A percentile compares a stretch with the other conserved stretches of the same genome.
These are phyloP conservation scores for Gossypium schwendimanii DNA, from an alignment of 441 rosid genomes.

Conservation along the genomic window DNA sequence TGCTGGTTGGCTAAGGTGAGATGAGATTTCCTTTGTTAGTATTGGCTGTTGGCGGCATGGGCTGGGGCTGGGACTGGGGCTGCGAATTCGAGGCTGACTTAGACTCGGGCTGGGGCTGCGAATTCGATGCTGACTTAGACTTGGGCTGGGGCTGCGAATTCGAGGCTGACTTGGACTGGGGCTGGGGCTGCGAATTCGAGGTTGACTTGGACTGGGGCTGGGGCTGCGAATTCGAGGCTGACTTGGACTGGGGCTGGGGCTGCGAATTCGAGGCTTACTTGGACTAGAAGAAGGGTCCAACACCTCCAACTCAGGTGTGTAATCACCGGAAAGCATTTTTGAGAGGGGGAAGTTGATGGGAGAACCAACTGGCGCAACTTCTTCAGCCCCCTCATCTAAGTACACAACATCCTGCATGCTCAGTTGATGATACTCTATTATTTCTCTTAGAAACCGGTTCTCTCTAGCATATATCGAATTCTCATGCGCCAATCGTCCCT, in stretches of 20 bases:
- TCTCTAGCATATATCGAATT: constrained; percentile 71
- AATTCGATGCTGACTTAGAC: constrained; percentile 10
- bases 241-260: constrained; percentile 12
- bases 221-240: not conserved
- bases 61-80: constrained; percentile 3
- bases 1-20: not conserved
- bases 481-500: constrained; percentile 83
- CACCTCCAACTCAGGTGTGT: constrained; percentile 31
- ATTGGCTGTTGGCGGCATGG: not conserved
- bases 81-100: too few relatives aligned
- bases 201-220: constrained; percentile 9
- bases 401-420: constrained; percentile 88
- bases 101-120: not conserved
- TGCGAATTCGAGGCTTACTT: constrained; percentile 7
- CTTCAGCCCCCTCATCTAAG: constrained; percentile 69
- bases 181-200: not conserved
- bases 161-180: too few relatives aligned
- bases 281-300: constrained; percentile 20
- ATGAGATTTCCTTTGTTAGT: not conserved
- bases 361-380: constrained; percentile 66
- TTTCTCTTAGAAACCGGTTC: constrained; percentile 80
- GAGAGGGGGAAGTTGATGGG: constrained; percentile 31
- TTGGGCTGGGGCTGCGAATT: constrained; percentile 1
- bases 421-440: constrained; percentile 86
- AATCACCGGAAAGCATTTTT: constrained; percentile 31